These are phyloP conservation scores for Secale cereale DNA, from an alignment of 176 grass and related monocot species.

Conservation along the genomic window DNA sequence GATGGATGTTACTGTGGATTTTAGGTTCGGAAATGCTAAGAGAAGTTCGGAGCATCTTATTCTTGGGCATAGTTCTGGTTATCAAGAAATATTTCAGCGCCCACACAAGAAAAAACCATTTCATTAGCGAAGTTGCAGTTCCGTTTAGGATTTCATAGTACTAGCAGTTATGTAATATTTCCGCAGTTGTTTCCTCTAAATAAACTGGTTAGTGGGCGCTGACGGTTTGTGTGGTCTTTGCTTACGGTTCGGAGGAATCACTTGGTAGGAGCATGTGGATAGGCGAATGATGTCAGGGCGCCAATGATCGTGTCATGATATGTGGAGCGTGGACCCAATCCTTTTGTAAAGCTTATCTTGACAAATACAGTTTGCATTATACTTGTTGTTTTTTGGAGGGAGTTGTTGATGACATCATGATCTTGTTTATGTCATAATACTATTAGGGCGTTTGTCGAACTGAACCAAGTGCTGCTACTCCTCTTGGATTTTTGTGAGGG, in stretches of 20 bases:
- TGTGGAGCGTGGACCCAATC: constrained; percentile 3
- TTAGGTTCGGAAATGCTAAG: neutral
- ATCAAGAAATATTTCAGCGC: neutral
- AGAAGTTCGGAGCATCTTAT: neutral
- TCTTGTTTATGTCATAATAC: neutral
- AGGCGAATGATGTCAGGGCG: constrained; percentile 18
- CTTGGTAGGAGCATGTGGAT: neutral
- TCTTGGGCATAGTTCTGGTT: neutral
- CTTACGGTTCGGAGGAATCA: neutral
- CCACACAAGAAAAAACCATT: neutral
- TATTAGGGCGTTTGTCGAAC: neutral
- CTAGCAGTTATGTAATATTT: neutral
- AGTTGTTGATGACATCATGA: neutral
- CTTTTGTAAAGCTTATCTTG: neutral
- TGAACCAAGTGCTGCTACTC: neutral
- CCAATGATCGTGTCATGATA: constrained; percentile 8
- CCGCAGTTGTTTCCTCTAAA: neutral
- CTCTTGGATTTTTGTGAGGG: neutral
- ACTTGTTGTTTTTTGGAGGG: no score
- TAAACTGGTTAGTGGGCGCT: neutral
- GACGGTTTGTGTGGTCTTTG: neutral
- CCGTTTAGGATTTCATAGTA: neutral
- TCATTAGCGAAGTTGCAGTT: neutral
- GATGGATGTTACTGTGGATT: neutral
- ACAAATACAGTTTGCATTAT: neutral